phyloP scores from a whole-genome alignment of 148 eudicot genomes.

The Rhododendron vialii region DNA sequence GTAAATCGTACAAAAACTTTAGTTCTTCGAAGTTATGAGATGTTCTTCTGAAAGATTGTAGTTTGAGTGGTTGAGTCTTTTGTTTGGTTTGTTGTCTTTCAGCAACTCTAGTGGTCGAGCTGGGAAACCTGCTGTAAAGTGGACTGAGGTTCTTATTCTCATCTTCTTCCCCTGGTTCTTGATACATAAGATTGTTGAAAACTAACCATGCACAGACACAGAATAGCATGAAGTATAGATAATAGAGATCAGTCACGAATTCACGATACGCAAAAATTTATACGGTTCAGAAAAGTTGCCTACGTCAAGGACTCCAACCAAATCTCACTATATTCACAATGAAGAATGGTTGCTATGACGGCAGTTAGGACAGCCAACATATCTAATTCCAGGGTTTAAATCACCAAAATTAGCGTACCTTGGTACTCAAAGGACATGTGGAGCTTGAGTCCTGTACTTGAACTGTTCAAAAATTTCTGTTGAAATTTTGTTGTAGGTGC shows the following conservation, averaged over 20 bases:
- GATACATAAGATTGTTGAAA: neutral
- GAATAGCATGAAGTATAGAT: neutral
- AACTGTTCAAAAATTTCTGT: constrained; percentile 6
- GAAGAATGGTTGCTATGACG: neutral
- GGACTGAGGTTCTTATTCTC: constrained; percentile 58
- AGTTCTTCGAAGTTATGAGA: neutral
- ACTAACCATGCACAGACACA: neutral
- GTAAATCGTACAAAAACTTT: neutral
- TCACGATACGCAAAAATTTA: neutral
- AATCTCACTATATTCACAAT: neutral
- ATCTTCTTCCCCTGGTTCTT: constrained; percentile 10
- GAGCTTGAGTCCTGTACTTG: neutral
- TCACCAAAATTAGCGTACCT: neutral
- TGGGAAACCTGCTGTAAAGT: constrained; percentile 73
- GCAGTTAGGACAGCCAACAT: neutral
- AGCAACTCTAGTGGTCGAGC: constrained; percentile 72
- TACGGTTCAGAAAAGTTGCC: neutral
- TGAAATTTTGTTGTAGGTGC: constrained; percentile 40
- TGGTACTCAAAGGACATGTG: neutral
- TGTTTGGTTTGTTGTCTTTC: constrained; percentile 19
- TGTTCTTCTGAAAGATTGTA: neutral
- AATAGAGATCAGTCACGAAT: neutral
- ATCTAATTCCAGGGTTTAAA: neutral
- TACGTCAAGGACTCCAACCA: neutral
- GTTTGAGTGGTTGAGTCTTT: neutral